phyloP scores from a whole-genome alignment of 192 early-diverging fungal species.

The Funneliformis mosseae region DNA sequence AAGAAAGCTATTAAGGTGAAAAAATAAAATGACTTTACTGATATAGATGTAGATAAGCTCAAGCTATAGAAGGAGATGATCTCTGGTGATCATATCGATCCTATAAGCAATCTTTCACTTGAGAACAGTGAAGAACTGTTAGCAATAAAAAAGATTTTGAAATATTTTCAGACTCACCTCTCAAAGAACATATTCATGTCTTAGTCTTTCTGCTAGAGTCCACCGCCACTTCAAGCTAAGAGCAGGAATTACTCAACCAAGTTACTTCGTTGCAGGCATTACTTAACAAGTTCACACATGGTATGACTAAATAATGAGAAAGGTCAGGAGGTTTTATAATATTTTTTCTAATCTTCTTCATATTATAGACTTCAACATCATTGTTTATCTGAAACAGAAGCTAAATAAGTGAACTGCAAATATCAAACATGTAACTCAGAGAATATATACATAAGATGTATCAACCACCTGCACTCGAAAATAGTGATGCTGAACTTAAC shows the following conservation, averaged over 20 bases:
- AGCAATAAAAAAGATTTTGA: neutral
- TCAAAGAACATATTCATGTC: slow-evolving; percentile 21
- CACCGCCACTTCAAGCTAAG: neutral
- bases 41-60: neutral
- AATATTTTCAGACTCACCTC: neutral
- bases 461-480: no score
- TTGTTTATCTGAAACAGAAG: slow-evolving; percentile 3
- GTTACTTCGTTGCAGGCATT: neutral
- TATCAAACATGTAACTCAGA: neutral
- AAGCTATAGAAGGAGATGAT: slow-evolving; percentile 27
- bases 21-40: no score
- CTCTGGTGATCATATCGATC: neutral
- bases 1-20: slow-evolving; percentile 27
- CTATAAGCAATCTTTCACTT: neutral
- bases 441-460: neutral
- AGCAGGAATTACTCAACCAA: neutral
- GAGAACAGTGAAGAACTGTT: neutral
- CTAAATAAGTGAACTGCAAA: slow-evolving; percentile 27
- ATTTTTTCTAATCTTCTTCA: neutral
- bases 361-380: slow-evolving; percentile 5
- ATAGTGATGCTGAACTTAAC: no score
- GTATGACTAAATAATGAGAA: neutral
- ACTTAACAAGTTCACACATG: slow-evolving; percentile 20
- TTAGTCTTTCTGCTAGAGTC: slow-evolving; percentile 2
- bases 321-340: neutral